Conservation (phyloP, 257 asterid species). For the Anisodus tanguticus region DNA sequence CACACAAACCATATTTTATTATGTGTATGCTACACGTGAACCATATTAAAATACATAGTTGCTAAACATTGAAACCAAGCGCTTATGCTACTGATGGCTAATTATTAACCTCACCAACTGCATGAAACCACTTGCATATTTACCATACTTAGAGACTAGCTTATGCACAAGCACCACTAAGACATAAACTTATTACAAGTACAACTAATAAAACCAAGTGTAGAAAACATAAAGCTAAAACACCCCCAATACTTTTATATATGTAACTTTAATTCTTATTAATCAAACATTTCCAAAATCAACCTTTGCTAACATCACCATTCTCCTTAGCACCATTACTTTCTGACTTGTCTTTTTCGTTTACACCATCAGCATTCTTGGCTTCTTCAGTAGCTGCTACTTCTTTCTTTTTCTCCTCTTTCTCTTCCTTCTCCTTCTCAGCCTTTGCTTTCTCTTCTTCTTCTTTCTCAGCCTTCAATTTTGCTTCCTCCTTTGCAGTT, state of each 20-base stretch:
- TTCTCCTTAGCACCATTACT: not conserved
- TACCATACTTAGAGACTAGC: no score
- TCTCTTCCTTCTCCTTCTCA: not conserved
- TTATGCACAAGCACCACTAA: not conserved
- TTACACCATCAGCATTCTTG: not conserved
- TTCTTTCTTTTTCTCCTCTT: conserved; percentile 10
- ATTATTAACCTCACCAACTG: conserved; percentile 5
- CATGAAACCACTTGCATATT: not conserved
- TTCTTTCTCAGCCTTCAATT: conserved; percentile 13
- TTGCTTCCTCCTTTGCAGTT: conserved; percentile 5
- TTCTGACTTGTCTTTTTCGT: not conserved
- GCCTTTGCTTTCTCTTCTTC: not conserved
- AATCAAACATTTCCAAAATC: not conserved
- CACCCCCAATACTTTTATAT: not conserved
- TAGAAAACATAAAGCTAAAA: not conserved
- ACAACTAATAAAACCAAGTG: not conserved
- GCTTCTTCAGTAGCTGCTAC: not conserved
- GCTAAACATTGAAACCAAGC: not conserved
- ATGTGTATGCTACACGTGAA: not conserved
- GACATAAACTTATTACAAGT: not conserved
- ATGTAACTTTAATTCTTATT: not conserved
- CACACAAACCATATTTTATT: not conserved
- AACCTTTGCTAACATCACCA: not conserved
- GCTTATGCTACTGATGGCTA: not conserved
- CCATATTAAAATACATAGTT: not conserved